A percentile compares a stretch with the other conserved stretches of the same genome.
Evolutionary conservation across 305 asterid genomes (phyloP).

Genomic region (Plantago lanceolata): DNA sequence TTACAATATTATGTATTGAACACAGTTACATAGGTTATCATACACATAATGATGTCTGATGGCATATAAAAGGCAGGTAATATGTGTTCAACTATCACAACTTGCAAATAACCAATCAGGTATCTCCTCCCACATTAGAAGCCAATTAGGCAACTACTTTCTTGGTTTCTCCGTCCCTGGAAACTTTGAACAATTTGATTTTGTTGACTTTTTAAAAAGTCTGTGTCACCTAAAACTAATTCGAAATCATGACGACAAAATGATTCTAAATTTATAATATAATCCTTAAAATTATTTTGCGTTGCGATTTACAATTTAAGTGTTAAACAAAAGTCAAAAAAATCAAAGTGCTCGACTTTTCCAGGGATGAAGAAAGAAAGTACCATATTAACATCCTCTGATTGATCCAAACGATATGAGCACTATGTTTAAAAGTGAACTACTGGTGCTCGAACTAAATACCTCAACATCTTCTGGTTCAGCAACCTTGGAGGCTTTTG

Average conservation of each 20-base stretch:
- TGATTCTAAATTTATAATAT: no score
- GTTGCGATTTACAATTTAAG: no score
- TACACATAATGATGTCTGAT: neutral
- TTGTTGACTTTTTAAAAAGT: no score
- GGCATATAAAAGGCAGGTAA: neutral
- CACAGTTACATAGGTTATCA: neutral
- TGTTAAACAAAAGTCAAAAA: no score
- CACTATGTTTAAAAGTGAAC: constrained; percentile 19
- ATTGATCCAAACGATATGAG: constrained; percentile 3
- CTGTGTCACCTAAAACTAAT: no score
- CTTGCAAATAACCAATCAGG: neutral
- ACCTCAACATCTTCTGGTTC: constrained; percentile 96
- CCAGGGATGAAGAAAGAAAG: neutral
- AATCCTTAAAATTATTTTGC: no score
- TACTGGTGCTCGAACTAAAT: constrained; percentile 1
- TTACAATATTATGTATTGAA: no score
- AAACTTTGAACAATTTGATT: no score
- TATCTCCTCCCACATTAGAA: neutral
- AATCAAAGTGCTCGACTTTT: no score
- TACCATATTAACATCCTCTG: neutral
- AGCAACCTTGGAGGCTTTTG: constrained; percentile 57
- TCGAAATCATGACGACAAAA: no score
- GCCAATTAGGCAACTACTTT: no score
- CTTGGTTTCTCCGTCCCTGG: no score
- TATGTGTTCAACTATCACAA: neutral